Evolutionary conservation across 805 yeast genomes (phyloP).

Genomic region (Myxozyma melibiosi): DNA sequence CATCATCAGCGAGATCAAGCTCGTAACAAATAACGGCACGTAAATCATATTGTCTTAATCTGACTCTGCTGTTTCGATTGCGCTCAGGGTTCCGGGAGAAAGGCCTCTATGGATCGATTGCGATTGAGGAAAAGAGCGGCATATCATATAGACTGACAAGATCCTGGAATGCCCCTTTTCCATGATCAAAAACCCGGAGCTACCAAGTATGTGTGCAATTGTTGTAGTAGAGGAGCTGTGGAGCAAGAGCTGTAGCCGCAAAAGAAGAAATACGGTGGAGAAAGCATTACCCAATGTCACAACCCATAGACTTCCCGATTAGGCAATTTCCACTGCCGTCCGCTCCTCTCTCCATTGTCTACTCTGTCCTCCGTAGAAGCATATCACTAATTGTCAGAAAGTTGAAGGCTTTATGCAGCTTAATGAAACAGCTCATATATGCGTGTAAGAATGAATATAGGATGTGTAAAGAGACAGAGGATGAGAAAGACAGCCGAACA

Average conservation of each 20-base stretch:
- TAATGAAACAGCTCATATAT: too few species aligned
- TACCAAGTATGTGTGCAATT: not conserved
- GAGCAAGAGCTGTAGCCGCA: too few species aligned
- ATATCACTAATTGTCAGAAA: too few species aligned
- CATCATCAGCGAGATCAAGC: slow-evolving; percentile 41
- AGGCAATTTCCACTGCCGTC: slow-evolving; percentile 3
- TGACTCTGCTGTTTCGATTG: too few species aligned
- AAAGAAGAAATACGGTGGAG: not conserved
- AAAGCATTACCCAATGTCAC: not conserved
- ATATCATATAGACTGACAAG: not conserved
- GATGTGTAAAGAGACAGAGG: too few species aligned
- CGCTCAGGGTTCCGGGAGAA: not conserved
- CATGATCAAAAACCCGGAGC: not conserved
- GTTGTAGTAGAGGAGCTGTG: not conserved
- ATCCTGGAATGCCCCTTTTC: not conserved
- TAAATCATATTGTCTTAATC: slow-evolving; percentile 17
- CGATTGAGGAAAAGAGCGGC: not conserved
- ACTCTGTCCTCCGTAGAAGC: too few species aligned
- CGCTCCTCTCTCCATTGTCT: too few species aligned
- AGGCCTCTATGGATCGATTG: not conserved
- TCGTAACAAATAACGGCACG: slow-evolving; percentile 14
- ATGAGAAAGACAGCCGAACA: too few species aligned
- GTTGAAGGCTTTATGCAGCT: too few species aligned
- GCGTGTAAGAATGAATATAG: too few species aligned
- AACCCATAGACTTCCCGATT: not conserved